Evolutionary conservation across 306 rosid genomes (phyloP).

Genomic region (Datisca glomerata): DNA sequence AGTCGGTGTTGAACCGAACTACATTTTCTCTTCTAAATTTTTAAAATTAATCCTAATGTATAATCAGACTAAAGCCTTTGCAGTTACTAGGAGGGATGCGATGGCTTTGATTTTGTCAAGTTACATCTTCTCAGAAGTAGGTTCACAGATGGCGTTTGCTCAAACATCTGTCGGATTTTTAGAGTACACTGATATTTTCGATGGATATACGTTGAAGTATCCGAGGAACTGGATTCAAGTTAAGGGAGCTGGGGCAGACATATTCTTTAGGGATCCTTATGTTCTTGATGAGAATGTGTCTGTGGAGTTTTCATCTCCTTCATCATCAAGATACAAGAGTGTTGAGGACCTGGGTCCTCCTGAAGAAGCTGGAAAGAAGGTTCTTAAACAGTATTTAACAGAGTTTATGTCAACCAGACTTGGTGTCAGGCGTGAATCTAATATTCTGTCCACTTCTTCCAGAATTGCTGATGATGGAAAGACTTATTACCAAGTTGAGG

Average conservation of each 20-base stretch:
- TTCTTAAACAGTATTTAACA: conserved; percentile 67
- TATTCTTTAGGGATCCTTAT: conserved; percentile 88
- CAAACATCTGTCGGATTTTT: conserved; percentile 33
- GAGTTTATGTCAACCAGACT: conserved; percentile 92
- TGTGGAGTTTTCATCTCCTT: conserved; percentile 80
- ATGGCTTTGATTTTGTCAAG: conserved; percentile 61
- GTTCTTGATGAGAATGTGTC: conserved; percentile 86
- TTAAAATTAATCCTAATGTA: conserved; percentile 34
- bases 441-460: conserved; percentile 54
- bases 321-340: conserved; percentile 74
- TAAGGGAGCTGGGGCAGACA: conserved; percentile 87
- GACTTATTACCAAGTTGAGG: conserved; percentile 87
- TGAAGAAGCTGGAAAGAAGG: conserved; percentile 67
- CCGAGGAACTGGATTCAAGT: conserved; percentile 89
- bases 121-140: conserved; percentile 31
- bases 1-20: neutral
- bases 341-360: conserved; percentile 81
- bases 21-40: neutral
- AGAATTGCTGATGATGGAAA: conserved; percentile 80
- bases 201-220: conserved; percentile 77
- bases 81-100: conserved; percentile 85
- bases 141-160: conserved; percentile 28
- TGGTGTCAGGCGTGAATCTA: conserved; percentile 77
- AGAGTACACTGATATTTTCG: conserved; percentile 75
- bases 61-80: conserved; percentile 82